A percentile compares a stretch with the other conserved stretches of the same genome.
phyloP scores from a whole-genome alignment of 441 rosid genomes.

The Euphorbia corollata region DNA sequence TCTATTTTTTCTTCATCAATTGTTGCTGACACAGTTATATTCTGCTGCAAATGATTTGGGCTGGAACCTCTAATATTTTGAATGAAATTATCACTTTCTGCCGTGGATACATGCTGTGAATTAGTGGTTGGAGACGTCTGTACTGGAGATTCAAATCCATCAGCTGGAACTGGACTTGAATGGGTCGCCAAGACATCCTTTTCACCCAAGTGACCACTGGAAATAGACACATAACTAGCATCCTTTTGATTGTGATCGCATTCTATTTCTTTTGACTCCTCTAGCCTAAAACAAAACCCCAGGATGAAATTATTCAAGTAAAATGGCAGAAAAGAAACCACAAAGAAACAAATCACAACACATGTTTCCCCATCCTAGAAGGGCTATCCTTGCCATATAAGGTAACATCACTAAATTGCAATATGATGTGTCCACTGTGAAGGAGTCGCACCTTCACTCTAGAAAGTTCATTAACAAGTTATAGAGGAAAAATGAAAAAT shows the following conservation, averaged over 20 bases:
- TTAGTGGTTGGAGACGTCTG: conserved; percentile 41
- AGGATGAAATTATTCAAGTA: neutral
- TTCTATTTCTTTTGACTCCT: conserved; percentile 30
- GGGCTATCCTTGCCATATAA: neutral
- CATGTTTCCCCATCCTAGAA: neutral
- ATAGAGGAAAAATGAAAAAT: neutral
- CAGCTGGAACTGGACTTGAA: conserved; percentile 41
- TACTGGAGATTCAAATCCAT: conserved; percentile 46
- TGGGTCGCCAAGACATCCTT: conserved; percentile 25
- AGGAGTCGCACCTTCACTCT: neutral
- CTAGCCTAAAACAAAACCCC: conserved; percentile 29
- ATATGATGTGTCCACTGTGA: neutral
- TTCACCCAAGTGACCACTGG: conserved; percentile 37
- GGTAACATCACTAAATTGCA: neutral
- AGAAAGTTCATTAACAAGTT: neutral
- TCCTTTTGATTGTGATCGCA: conserved; percentile 28
- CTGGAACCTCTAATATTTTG: conserved; percentile 50
- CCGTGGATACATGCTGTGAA: conserved; percentile 55
- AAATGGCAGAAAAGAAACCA: neutral
- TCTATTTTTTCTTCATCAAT: conserved; percentile 48
- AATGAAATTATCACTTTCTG: conserved; percentile 57
- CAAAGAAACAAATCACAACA: neutral
- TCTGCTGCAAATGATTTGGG: conserved; percentile 40
- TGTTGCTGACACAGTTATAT: conserved; percentile 29
- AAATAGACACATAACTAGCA: conserved; percentile 27